Base-by-base conservation (phyloP, 495 filamentous ascomycete genomes). In the Penicillium riverlandense region DNA sequence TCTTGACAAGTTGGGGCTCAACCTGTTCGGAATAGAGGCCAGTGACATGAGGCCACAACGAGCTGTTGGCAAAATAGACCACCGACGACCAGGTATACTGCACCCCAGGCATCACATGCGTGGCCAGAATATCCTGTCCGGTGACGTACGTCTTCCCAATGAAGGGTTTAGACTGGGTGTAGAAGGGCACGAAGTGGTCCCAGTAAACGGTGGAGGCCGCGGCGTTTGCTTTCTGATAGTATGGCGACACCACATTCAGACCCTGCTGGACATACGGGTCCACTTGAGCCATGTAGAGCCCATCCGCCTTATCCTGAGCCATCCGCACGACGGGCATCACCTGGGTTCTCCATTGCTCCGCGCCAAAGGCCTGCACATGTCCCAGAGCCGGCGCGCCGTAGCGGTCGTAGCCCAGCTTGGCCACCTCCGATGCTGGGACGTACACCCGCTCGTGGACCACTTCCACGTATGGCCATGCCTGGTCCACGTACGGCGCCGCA, bases 1-100 rank as follows among this genome's bases (percentile, higher is more conserved):
- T 97, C 50, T 88, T 85, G 38, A 92, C 79, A 1, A 99, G 75
- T 59, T 99, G 92, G 9, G 94, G 94, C 65, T 96, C 90, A 7
- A 99, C 91, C 51, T 91, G 92, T 57, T 92, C 80, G 29, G 83
- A 82, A 52, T 95, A 96, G 9, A 95, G 65, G 16, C 87, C 76
- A 27, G 83, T 75, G 7, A 96, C 15, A 52, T 82, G 80, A 7
- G 90, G 90, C 85, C 85, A 92, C 10, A 95, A 54, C 2, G 77
- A 85, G 35, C 79, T 73, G 39, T 85, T 79, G 10, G 88, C 67
- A 52, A 95, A 86, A n/a, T 74, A 62, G 38, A 76, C 75, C 2
- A 72, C 75, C 29, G 78, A 79, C 11, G 78, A 75, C 79, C 82
- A 88, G 4, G 79, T 79, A 67, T 76, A 83, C 38, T 76, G 76